These are phyloP conservation scores for Cryptococcus amylolentus DNA, from an alignment of 1,284 basidiomycete species.

Conservation along the genomic window DNA sequence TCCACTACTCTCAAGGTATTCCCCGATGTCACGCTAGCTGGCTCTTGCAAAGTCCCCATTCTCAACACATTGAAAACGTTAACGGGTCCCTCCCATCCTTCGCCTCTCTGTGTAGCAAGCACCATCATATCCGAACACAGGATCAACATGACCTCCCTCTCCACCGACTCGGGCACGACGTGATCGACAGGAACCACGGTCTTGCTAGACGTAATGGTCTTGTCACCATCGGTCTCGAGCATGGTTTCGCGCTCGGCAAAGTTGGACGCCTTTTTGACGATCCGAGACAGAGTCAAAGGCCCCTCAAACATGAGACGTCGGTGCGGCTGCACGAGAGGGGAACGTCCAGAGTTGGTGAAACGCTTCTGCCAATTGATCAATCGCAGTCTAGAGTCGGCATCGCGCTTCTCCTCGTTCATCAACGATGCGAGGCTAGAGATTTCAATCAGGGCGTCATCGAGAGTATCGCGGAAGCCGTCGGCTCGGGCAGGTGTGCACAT, in stretches of 20 bases:
- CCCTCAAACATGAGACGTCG: slow-evolving; percentile 89
- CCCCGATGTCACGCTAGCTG: slow-evolving; percentile 82
- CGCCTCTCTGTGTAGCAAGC: slow-evolving; percentile 67
- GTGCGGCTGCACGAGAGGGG: slow-evolving; percentile 95
- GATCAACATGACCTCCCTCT: slow-evolving; percentile 42
- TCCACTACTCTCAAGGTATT: slow-evolving; percentile 60
- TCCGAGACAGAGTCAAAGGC: slow-evolving; percentile 71
- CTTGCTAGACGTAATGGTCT: slow-evolving; percentile 49
- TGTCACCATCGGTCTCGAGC: slow-evolving; percentile 27
- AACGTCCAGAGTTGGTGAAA: slow-evolving; percentile 86
- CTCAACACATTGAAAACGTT: slow-evolving; percentile 90
- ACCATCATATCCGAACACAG: slow-evolving; percentile 79
- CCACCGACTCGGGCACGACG: slow-evolving; percentile 56
- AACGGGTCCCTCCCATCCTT: slow-evolving; percentile 65
- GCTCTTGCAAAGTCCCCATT: slow-evolving; percentile 83
- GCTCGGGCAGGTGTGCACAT: slow-evolving; percentile 76
- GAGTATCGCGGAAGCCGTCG: slow-evolving; percentile 64
- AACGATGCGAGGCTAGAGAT: slow-evolving; percentile 82
- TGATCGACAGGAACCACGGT: slow-evolving; percentile 80
- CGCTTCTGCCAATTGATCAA: slow-evolving; percentile 86
- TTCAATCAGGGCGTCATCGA: slow-evolving; percentile 77
- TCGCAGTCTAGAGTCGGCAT: slow-evolving; percentile 81
- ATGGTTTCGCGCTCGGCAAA: slow-evolving; percentile 55
- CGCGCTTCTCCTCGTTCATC: slow-evolving; percentile 96
- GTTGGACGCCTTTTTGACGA: slow-evolving; percentile 68